These are phyloP conservation scores for Zalaria sp. DNA, from an alignment of 2,329 filamentous ascomycete genomes.

Conservation along the genomic window DNA sequence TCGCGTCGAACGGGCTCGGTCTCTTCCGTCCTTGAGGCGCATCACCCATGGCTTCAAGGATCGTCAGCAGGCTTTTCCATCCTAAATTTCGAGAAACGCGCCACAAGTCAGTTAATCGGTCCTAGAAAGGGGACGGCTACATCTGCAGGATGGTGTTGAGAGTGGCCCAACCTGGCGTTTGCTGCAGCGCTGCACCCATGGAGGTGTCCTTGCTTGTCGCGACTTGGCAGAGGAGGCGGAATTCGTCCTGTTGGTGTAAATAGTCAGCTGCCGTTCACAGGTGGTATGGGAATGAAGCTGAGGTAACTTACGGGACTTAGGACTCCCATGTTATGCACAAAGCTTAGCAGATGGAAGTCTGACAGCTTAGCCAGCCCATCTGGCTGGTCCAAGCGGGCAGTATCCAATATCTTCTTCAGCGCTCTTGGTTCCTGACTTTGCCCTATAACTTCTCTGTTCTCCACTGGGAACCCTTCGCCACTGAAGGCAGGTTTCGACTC, in stretches of 20 bases:
- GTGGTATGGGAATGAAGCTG: neutral
- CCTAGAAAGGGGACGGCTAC: conserved; percentile 9
- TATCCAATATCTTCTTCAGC: conserved; percentile 53
- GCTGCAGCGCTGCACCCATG: conserved; percentile 69
- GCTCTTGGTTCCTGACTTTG: conserved; percentile 65
- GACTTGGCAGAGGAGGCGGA: conserved; percentile 70
- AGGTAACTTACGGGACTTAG: conserved; percentile 57
- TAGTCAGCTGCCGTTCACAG: conserved; percentile 1
- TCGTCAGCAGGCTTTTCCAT: conserved; percentile 51
- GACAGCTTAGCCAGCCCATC: conserved; percentile 58
- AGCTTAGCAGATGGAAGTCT: conserved; percentile 90
- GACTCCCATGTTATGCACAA: conserved; percentile 65
- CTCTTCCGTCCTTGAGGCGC: conserved; percentile 47
- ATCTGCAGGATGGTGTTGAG: conserved; percentile 69
- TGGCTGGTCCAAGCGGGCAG: conserved; percentile 42
- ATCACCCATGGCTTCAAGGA: conserved; percentile 96
- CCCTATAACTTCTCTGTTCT: conserved; percentile 79
- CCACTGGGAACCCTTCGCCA: conserved; percentile 63
- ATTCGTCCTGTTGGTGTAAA: conserved; percentile 57
- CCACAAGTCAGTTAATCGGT: conserved; percentile 8
- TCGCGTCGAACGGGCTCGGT: conserved; percentile 1
- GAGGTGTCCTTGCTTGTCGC: conserved; percentile 68
- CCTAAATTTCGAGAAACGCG: conserved; percentile 11
- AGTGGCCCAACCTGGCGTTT: conserved; percentile 86
- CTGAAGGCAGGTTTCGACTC: conserved; percentile 64